These are phyloP conservation scores for Gossypium thurberi DNA, from an alignment of 345 rosid species.

Conservation along the genomic window DNA sequence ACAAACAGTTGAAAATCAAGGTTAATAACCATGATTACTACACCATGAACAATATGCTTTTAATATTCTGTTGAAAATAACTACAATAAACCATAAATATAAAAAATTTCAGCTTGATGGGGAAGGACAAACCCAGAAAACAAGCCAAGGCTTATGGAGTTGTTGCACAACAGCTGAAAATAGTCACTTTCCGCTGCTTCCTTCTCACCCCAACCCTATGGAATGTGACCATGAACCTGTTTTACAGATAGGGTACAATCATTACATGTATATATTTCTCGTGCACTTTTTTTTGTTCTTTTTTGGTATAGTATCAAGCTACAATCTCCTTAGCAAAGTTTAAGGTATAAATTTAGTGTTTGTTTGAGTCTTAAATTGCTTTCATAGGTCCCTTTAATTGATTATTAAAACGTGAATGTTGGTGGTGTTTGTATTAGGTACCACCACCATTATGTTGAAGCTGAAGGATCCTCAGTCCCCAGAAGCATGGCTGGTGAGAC, in stretches of 20 bases:
- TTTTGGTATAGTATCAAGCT: background rate
- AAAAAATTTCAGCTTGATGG: constrained; percentile 42
- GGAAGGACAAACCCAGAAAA: constrained; percentile 45
- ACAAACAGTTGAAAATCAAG: constrained; percentile 76
- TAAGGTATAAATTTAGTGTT: background rate
- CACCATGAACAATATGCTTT: background rate
- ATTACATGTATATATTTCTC: background rate
- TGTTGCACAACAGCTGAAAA: constrained; percentile 35
- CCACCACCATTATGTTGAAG: constrained; percentile 44
- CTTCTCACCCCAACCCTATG: constrained; percentile 36
- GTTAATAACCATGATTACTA: constrained; percentile 17
- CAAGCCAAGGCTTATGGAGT: constrained; percentile 53
- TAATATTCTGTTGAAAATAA: background rate
- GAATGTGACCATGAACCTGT: constrained; percentile 56
- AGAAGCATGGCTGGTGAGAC: constrained; percentile 52
- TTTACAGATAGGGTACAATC: constrained; percentile 56
- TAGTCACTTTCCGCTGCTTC: constrained; percentile 38
- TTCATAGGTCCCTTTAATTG: too few relatives aligned
- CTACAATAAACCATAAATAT: background rate
- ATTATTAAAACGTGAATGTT: background rate
- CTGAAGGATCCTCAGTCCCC: constrained; percentile 53
- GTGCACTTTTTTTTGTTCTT: background rate
- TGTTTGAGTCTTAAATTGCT: background rate
- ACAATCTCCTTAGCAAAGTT: background rate
- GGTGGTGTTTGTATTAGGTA: constrained; percentile 33